These are phyloP conservation scores for Dioscorea cayenensis DNA, from an alignment of 116 monocot genomes.

Conservation along the genomic window DNA sequence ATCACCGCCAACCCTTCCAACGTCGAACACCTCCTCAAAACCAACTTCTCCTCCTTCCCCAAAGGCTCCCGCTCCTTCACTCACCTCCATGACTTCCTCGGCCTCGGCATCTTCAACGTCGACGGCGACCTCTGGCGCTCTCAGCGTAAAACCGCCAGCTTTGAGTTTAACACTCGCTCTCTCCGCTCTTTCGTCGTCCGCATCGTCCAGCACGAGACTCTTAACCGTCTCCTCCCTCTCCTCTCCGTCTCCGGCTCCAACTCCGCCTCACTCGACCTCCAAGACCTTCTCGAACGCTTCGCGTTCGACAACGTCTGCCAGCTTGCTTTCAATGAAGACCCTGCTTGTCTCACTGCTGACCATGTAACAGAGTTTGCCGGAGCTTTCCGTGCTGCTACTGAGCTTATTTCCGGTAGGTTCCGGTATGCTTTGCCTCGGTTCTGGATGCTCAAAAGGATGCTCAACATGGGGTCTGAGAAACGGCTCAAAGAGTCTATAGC, in stretches of 20 bases:
- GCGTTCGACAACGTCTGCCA: constrained; percentile 30
- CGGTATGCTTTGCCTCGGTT: constrained; percentile 24
- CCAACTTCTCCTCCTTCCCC: neutral
- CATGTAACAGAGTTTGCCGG: neutral
- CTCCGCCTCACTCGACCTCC: constrained; percentile 12
- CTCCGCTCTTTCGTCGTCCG: constrained; percentile 19
- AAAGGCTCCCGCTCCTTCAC: constrained; percentile 15
- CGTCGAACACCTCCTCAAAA: constrained; percentile 24
- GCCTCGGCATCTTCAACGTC: constrained; percentile 28
- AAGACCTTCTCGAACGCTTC: constrained; percentile 35
- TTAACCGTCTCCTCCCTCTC: neutral
- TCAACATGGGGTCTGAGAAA: too few species aligned
- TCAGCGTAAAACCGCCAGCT: constrained; percentile 33
- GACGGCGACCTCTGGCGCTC: constrained; percentile 23
- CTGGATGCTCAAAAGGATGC: constrained; percentile 14
- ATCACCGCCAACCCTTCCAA: constrained; percentile 34
- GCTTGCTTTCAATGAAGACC: constrained; percentile 23
- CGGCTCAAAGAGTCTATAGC: constrained; percentile 18
- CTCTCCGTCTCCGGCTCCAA: neutral
- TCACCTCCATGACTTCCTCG: constrained; percentile 25
- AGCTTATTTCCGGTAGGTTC: constrained; percentile 24
- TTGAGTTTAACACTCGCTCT: constrained; percentile 25
- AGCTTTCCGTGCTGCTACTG: constrained; percentile 20
- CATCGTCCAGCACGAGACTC: neutral
- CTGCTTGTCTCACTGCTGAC: constrained; percentile 5